Base-by-base conservation (phyloP, 140 eudicot genomes). In the Bidens hawaiensis region DNA sequence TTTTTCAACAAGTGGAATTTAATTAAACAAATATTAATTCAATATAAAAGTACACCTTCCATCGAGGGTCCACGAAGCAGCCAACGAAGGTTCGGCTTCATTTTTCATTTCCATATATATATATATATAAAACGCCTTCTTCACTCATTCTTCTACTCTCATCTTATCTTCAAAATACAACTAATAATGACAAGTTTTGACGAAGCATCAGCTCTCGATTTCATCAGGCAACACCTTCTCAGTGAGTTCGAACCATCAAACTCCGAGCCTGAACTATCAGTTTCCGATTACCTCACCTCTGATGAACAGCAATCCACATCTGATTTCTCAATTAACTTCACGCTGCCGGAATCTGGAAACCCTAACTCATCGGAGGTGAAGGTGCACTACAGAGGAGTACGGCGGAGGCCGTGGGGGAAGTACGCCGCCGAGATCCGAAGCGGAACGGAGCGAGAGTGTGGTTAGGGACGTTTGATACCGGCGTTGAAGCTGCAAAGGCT, bases 351-450 rank as follows among this genome's bases (percentile, higher is more conserved):
- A 36, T 55, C 27, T 1, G 52, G 27, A 34, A 43, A 22, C 21
- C 3, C 71, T 33, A 2, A 43, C 10, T 1, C 2, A 4, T 43
- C 16, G 9, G 64, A 52, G 45, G 74, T 60, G 61, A 76, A 65
- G 75, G 60, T 65, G n/a, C 74, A 73, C 31, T 88, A 84, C 75
- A 82, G 96, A 69, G 94, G 96, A 3, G 96, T 88, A 6, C 63
- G 96, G 34, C 74, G 65, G 26, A 59, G 96, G 76, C 89, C 94
- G 55, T 82, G 94, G 86, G 89, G 87, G 2, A 83, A 82, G 71
- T 80, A 49, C 64, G 89, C 96, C 13, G 94, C 96, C 81, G 96
- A 12, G 94, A 88, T 45, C 89, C 94, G 16, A 79, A 68, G 31
- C 80, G 84, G 4, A 75, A 81, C 6, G 96, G 96, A 1, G 62